phyloP scores from a whole-genome alignment of 2,329 filamentous ascomycete genomes.

The Paecilomyces niveus region DNA sequence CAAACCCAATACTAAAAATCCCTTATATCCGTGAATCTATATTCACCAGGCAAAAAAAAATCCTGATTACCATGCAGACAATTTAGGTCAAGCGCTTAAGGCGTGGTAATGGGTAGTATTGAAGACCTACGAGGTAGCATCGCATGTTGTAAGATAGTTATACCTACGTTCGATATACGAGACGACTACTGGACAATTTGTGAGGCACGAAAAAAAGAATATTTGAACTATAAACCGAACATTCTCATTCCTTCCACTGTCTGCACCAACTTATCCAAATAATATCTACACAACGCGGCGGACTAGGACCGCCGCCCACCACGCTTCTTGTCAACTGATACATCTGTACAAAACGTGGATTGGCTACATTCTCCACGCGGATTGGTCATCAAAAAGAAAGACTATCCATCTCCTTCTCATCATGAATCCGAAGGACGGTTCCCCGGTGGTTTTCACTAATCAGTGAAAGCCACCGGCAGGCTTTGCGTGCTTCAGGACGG shows the following conservation, averaged over 20 bases:
- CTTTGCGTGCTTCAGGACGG: background rate
- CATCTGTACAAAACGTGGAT: conserved; percentile 3
- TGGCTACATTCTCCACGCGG: background rate
- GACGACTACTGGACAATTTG: no score
- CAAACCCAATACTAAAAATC: no score
- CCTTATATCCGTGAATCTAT: no score
- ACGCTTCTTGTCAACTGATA: background rate
- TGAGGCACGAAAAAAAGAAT: background rate
- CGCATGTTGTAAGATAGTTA: no score
- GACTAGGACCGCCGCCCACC: background rate
- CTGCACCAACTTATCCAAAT: background rate
- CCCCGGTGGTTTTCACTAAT: no score
- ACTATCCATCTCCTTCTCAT: conserved; percentile 1
- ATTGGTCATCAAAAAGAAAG: conserved; percentile 1
- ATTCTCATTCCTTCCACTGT: background rate
- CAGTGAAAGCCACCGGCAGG: background rate
- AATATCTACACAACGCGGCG: background rate
- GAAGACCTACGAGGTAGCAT: no score
- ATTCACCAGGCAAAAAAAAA: no score
- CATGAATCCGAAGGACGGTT: background rate
- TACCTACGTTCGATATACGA: background rate
- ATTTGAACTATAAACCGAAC: background rate
- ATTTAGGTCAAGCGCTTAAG: no score
- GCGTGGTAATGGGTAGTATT: no score
- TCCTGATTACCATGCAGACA: no score